Conservation (phyloP, 2,329 filamentous ascomycete species). For the Arthrinium puccinioides region DNA sequence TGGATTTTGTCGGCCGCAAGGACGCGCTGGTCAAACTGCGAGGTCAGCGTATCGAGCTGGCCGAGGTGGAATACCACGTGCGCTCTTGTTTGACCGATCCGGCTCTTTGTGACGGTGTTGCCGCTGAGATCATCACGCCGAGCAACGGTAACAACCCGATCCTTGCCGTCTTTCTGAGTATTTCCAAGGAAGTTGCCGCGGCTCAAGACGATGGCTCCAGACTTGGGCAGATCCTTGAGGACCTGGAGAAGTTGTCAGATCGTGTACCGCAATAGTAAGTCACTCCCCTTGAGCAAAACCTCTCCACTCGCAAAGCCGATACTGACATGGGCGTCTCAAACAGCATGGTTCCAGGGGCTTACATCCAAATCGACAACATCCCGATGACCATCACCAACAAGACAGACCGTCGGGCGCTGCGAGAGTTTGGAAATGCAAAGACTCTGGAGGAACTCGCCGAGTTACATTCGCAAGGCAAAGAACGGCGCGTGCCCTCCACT, state of each 20-base stretch:
- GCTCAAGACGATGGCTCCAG: not conserved
- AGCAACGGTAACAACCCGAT: not conserved
- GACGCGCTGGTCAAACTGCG: not conserved
- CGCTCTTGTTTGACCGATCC: not conserved
- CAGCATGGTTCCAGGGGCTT: not conserved
- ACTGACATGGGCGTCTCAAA: not conserved
- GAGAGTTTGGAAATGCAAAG: not conserved
- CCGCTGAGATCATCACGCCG: not conserved
- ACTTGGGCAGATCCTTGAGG: not conserved
- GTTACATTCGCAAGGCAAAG: not conserved
- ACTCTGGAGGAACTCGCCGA: not conserved
- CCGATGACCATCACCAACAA: not conserved
- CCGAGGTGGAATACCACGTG: not conserved
- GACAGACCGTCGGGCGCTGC: not conserved
- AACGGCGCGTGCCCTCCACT: not conserved
- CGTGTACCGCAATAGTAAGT: constrained; percentile 3
- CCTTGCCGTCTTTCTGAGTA: not conserved
- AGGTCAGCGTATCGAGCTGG: not conserved
- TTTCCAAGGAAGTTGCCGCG: not conserved
- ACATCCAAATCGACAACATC: not conserved
- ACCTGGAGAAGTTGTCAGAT: not conserved
- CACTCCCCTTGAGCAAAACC: not conserved
- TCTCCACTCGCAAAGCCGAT: not conserved
- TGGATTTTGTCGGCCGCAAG: not conserved
- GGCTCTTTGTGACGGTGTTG: not conserved